Conservation (phyloP, 805 yeast species). For the Yamadazyma sp. region DNA sequence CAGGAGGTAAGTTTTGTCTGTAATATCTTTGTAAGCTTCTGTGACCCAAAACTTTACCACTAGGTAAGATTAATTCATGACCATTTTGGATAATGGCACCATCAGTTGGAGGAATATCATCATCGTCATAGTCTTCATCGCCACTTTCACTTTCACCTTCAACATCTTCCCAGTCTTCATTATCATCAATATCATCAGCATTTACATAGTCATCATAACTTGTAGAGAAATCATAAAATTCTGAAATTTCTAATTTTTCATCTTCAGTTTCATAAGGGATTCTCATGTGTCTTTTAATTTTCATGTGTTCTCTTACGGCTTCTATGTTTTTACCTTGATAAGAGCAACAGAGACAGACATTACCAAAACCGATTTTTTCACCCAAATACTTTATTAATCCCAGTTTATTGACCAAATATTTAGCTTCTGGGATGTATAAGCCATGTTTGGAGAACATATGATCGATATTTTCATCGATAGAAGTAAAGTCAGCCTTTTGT, state of each 20-base stretch:
- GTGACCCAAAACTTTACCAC: constrained; percentile 43
- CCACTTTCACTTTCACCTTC: constrained; percentile 23
- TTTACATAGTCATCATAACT: constrained; percentile 41
- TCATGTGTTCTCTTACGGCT: constrained; percentile 87
- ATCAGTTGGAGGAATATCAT: constrained; percentile 21
- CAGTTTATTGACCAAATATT: constrained; percentile 59
- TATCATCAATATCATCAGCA: constrained; percentile 15
- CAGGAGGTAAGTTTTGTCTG: constrained; percentile 44
- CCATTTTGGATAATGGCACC: constrained; percentile 34
- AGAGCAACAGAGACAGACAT: constrained; percentile 76
- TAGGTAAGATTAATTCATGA: constrained; percentile 38
- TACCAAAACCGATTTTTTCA: constrained; percentile 79
- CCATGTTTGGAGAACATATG: constrained; percentile 86
- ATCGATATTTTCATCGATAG: constrained; percentile 44
- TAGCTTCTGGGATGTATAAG: constrained; percentile 79
- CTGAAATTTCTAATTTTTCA: constrained; percentile 71
- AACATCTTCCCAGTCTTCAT: constrained; percentile 43
- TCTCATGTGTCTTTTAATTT: constrained; percentile 79
- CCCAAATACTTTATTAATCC: constrained; percentile 77
- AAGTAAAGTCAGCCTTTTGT: constrained; percentile 27
- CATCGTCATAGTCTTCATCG: constrained; percentile 26
- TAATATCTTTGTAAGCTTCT: constrained; percentile 41
- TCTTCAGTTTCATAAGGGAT: constrained; percentile 83
- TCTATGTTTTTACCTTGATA: constrained; percentile 83
- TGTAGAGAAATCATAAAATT: constrained; percentile 80